Percentiles rank a stretch among this genome's conserved stretches.
phyloP scores from a whole-genome alignment of 441 rosid species.

The Sinapis alba region DNA sequence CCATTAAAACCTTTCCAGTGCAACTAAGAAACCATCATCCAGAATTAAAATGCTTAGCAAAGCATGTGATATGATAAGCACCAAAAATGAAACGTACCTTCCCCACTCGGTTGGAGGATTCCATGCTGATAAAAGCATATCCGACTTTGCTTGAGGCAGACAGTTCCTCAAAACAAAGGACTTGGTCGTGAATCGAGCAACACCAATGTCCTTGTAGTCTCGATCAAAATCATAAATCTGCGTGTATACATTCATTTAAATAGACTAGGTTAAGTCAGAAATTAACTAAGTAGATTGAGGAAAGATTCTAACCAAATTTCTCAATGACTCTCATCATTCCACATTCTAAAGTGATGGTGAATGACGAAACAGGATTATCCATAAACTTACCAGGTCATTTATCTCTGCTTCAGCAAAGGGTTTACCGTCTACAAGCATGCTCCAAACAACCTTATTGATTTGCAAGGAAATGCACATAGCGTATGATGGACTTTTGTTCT shows the following conservation, averaged over 20 bases:
- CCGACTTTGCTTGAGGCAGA: conserved; percentile 78
- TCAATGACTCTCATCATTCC: neutral
- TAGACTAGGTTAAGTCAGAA: neutral
- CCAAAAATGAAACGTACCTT: conserved; percentile 56
- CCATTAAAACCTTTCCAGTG: conserved; percentile 15
- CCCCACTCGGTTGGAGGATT: conserved; percentile 98
- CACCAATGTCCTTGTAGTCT: conserved; percentile 92
- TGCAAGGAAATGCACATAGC: conserved; percentile 94
- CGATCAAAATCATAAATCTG: conserved; percentile 97
- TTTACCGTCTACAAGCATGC: conserved; percentile 95
- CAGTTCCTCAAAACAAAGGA: conserved; percentile 81
- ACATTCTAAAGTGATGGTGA: conserved; percentile 10
- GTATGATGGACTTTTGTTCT: conserved; percentile 92
- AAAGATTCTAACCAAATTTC: conserved; percentile 19
- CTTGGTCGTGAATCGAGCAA: conserved; percentile 86
- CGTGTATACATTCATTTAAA: conserved; percentile 7
- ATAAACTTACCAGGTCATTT: conserved; percentile 79
- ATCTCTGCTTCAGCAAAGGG: conserved; percentile 98
- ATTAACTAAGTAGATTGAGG: neutral
- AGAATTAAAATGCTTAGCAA: neutral
- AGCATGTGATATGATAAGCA: conserved; percentile 7
- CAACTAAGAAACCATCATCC: conserved; percentile 16
- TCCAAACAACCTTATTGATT: conserved; percentile 89
- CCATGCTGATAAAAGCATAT: conserved; percentile 91
- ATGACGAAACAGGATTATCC: conserved; percentile 2